Percentiles rank a stretch among this genome's conserved stretches.
Evolutionary conservation across 1,284 basidiomycete genomes (phyloP).

Genomic region (Ceratobasidium sp.): DNA sequence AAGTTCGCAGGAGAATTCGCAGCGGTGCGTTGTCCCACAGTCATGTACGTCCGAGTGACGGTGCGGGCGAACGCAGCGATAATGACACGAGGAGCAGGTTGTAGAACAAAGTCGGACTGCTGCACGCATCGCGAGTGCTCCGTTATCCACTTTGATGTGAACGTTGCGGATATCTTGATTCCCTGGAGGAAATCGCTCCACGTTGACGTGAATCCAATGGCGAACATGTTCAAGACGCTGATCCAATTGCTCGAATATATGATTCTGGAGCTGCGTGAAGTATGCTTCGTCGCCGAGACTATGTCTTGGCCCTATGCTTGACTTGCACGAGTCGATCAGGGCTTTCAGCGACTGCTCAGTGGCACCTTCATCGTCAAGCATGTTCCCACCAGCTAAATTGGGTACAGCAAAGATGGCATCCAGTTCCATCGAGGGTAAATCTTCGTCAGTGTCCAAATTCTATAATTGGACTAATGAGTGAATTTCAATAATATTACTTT

Average conservation of each 20-base stretch:
- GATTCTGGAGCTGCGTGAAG: background rate
- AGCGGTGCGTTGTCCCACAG: constrained; percentile 47
- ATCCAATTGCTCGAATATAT: constrained; percentile 14
- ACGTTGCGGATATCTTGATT: constrained; percentile 45
- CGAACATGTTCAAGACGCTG: constrained; percentile 42
- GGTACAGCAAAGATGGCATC: constrained; percentile 25
- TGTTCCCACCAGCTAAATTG: background rate
- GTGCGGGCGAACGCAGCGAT: constrained; percentile 38
- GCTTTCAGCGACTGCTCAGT: background rate
- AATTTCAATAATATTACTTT: background rate
- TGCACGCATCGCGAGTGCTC: constrained; percentile 15
- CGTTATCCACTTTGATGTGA: constrained; percentile 29
- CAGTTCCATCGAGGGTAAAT: background rate
- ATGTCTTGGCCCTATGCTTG: background rate
- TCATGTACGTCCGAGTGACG: constrained; percentile 43
- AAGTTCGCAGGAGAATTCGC: constrained; percentile 45
- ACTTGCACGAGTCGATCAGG: background rate
- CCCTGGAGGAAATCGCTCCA: constrained; percentile 42
- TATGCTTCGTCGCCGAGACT: constrained; percentile 7
- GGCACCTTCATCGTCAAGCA: background rate
- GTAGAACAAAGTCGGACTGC: constrained; percentile 42
- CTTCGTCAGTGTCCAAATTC: constrained; percentile 41
- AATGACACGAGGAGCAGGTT: constrained; percentile 42
- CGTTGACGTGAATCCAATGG: constrained; percentile 46
- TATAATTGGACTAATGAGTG: background rate